Percentiles rank a stretch among this genome's conserved stretches.
Evolutionary conservation across 176 grass and related monocot species (phyloP).

Genomic region (Luzula sylvatica): DNA sequence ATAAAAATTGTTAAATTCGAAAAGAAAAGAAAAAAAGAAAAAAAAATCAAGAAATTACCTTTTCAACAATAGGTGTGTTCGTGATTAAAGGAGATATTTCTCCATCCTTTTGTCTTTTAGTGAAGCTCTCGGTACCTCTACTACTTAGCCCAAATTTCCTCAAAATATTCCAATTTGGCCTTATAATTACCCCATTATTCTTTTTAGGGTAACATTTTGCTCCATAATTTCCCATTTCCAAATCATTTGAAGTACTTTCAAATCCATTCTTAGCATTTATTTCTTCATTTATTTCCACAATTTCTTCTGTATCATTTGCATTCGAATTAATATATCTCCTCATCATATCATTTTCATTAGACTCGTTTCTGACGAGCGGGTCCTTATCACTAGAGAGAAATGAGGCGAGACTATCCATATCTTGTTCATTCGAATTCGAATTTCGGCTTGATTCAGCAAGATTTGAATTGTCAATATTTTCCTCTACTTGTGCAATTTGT

Average conservation of each 20-base stretch:
- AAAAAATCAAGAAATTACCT: constrained; percentile 25
- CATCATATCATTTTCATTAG: constrained; percentile 19
- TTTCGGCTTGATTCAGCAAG: constrained; percentile 26
- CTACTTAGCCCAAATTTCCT: constrained; percentile 55
- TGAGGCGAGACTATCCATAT: constrained; percentile 54
- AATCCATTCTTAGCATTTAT: constrained; percentile 29
- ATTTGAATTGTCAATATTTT: constrained; percentile 33
- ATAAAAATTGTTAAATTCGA: not conserved
- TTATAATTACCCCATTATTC: constrained; percentile 27
- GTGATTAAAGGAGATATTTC: constrained; percentile 32
- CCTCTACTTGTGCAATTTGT: constrained; percentile 57
- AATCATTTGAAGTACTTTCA: constrained; percentile 14
- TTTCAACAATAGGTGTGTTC: constrained; percentile 25
- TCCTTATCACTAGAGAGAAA: constrained; percentile 49
- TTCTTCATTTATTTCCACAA: constrained; percentile 44
- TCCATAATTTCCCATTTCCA: constrained; percentile 32
- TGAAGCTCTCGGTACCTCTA: constrained; percentile 43
- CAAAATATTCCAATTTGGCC: constrained; percentile 37
- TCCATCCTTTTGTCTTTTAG: constrained; percentile 80
- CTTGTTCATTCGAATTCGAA: constrained; percentile 48
- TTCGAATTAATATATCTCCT: constrained; percentile 24
- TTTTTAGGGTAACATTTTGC: constrained; percentile 24
- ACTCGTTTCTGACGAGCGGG: constrained; percentile 17
- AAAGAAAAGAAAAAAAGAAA: constrained; percentile 13
- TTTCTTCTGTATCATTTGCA: constrained; percentile 40